phyloP scores from a whole-genome alignment of 202 grass and related monocot species.

The Cymbopogon flexuosus region DNA sequence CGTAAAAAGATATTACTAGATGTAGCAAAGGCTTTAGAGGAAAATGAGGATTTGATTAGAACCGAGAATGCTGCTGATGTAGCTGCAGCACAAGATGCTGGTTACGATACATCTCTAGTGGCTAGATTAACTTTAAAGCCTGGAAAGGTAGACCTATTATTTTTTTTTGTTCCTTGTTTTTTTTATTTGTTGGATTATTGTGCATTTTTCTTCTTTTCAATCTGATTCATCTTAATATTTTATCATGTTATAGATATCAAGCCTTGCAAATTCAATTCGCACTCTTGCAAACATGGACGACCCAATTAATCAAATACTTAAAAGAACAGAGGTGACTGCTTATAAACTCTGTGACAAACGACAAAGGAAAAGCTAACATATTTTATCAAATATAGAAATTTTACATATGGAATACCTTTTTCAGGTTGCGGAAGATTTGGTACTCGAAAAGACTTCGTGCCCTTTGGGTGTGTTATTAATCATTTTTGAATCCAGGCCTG shows the following conservation, averaged over 20 bases:
- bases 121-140: conserved; percentile 76
- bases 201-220: not conserved
- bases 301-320: conserved; percentile 69
- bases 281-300: conserved; percentile 90
- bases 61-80: conserved; percentile 87
- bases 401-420: conserved; percentile 21
- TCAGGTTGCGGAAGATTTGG: conserved; percentile 74
- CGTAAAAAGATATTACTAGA: conserved; percentile 78
- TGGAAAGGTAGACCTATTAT: conserved; percentile 50
- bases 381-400: not conserved
- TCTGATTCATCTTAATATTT: conserved; percentile 28
- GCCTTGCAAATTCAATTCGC: conserved; percentile 80
- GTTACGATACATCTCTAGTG: conserved; percentile 75
- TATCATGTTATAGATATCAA: conserved; percentile 59
- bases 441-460: conserved; percentile 85
- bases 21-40: conserved; percentile 77
- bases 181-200: not conserved
- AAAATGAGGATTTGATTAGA: conserved; percentile 67
- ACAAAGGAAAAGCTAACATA: not conserved
- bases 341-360: not conserved
- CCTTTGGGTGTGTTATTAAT: conserved; percentile 88
- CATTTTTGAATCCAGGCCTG: conserved; percentile 91
- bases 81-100: conserved; percentile 57
- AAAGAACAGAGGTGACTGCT: conserved; percentile 65
- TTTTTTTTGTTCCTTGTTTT: too few species aligned